phyloP scores from a whole-genome alignment of 441 rosid species.

The Omphalea diandra region DNA sequence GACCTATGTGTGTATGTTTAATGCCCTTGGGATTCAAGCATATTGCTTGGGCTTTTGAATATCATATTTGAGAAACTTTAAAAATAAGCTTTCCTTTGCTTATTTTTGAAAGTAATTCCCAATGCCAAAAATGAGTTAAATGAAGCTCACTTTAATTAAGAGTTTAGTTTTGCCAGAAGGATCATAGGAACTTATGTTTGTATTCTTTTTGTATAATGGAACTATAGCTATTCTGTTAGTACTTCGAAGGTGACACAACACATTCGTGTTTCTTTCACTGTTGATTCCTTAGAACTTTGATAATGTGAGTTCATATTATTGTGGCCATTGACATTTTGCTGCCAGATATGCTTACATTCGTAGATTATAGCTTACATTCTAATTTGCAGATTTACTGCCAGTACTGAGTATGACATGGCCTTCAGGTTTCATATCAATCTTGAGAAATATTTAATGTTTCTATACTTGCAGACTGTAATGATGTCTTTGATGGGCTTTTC shows the following conservation, averaged over 20 bases:
- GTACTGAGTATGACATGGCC: neutral
- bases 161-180: neutral
- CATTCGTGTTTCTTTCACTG: neutral
- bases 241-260: neutral
- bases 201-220: too few relatives aligned
- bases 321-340: neutral
- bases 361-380: neutral
- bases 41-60: neutral
- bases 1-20: neutral
- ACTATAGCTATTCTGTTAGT: too few relatives aligned
- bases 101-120: too few relatives aligned
- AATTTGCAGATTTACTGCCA: neutral
- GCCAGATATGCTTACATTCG: neutral
- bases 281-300: neutral
- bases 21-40: neutral
- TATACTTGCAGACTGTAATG: constrained; percentile 62
- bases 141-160: too few relatives aligned
- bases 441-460: neutral
- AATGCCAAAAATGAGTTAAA: neutral
- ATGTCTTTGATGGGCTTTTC: constrained; percentile 88
- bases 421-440: neutral
- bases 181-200: neutral
- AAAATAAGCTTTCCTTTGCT: neutral
- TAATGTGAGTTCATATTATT: neutral
- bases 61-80: neutral